Base-by-base conservation (phyloP, 345 rosid species). In the Hibiscus mutabilis region DNA sequence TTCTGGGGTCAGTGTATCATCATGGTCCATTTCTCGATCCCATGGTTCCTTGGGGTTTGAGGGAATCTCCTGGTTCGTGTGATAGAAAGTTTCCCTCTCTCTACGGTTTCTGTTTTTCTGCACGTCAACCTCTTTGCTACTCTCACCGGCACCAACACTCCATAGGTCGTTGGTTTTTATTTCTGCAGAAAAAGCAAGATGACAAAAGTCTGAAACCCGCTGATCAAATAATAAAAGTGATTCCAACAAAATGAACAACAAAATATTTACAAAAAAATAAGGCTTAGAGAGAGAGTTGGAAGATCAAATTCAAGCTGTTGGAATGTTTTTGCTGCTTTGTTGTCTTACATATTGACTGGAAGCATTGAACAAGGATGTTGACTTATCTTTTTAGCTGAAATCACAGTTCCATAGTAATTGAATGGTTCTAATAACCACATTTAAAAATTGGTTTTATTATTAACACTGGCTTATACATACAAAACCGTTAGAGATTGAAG, bases 11-110 rank as follows among this genome's bases (percentile, higher is more conserved):
- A 92, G 75, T 61, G 93, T 72, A 82, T 96, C 99, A 73, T 92
- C 98, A 74, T 79, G 85, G 78, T 96, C 97, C 92, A 96, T 91
- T 77, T 96, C 98, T 19, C 81, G 67, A 80, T 92, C 99, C 98
- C 99, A 96, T 5, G 99, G 99, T 70, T 88, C 98, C 84, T 87
- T 96, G 37, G 99, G 96, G 62, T 96, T 89, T 40, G 73, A 79
- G 11, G 98, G 97, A 78, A 96, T 88, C 74, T 82, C 87, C 74
- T 79, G 85, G 44, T 74, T 70, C 19, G 82, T 66, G 44, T 66
- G 78, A 72, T 89, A 92, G 61, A 86, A 31, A 2, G 87, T 89
- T 87, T 92, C 98, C 72, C 79, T 85, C 82, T 92, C 99, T 3
- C 99, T 87, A 12, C 86, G 87, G 78, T 81, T 91, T 81, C 97